These are phyloP conservation scores for Nakazawaea ernobii DNA, from an alignment of 805 yeast species.

Conservation along the genomic window DNA sequence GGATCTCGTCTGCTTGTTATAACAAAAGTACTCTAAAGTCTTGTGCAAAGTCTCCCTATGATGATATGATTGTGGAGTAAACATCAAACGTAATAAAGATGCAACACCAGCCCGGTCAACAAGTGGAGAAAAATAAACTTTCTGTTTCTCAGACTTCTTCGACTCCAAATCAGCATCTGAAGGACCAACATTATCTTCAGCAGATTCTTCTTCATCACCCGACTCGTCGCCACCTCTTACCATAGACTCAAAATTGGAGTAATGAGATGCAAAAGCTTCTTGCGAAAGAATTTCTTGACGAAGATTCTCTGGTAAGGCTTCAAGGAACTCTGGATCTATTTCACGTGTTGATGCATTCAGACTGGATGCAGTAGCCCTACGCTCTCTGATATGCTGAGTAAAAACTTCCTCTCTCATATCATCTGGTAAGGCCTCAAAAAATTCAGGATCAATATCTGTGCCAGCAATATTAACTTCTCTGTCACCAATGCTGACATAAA, in stretches of 20 bases:
- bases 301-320: constrained; percentile 67
- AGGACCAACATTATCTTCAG: constrained; percentile 3
- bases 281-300: constrained; percentile 59
- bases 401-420: constrained; percentile 91
- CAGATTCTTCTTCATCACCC: constrained; percentile 18
- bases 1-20: constrained; percentile 69
- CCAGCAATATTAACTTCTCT: constrained; percentile 80
- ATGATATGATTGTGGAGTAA: constrained; percentile 61
- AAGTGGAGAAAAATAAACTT: constrained; percentile 53
- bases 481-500: constrained; percentile 70
- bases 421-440: constrained; percentile 83
- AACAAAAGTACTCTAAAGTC: constrained; percentile 60
- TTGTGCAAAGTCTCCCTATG: constrained; percentile 61
- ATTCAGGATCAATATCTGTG: constrained; percentile 88
- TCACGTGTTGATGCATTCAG: constrained; percentile 48
- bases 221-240: constrained; percentile 7
- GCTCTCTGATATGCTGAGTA: constrained; percentile 74
- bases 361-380: constrained; percentile 48
- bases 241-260: constrained; percentile 18
- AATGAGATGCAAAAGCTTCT: constrained; percentile 41
- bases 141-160: constrained; percentile 24
- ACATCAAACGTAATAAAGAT: constrained; percentile 62
- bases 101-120: constrained; percentile 75
- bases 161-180: constrained; percentile 5
- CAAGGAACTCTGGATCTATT: constrained; percentile 73